These are phyloP conservation scores for Licmophora abbreviata DNA, from an alignment of 108 stramenopile species.

Conservation along the genomic window DNA sequence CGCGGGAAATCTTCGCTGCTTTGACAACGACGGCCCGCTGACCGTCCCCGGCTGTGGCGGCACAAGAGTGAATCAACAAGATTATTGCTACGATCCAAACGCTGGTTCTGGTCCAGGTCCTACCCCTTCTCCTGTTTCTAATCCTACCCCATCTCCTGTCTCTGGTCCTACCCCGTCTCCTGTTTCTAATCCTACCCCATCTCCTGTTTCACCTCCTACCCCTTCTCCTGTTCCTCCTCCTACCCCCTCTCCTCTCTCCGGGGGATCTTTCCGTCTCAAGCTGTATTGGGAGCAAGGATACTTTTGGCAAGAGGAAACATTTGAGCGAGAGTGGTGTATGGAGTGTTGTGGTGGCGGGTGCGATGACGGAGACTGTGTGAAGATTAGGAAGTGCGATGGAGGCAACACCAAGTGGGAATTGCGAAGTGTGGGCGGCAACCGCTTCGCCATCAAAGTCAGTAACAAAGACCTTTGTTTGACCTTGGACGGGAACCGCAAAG, in stretches of 20 bases:
- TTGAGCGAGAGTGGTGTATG: constrained; percentile 49
- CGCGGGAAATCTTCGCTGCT: constrained; percentile 18
- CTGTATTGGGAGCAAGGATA: constrained; percentile 48
- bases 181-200: too few species aligned
- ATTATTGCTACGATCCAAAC: constrained; percentile 11
- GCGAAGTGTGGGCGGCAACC: too few species aligned
- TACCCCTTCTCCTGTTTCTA: too few species aligned
- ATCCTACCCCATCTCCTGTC: too few species aligned
- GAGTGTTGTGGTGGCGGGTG: constrained; percentile 11
- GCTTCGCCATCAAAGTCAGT: too few species aligned
- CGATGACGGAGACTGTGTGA: neutral
- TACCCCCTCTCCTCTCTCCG: neutral
- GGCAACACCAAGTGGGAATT: too few species aligned
- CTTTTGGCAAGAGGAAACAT: constrained; percentile 49
- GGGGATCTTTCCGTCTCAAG: constrained; percentile 28
- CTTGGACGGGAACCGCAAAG: too few species aligned
- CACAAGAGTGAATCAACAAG: constrained; percentile 2
- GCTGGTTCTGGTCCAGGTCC: constrained; percentile 1
- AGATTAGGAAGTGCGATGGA: constrained; percentile 14
- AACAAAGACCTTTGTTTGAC: too few species aligned
- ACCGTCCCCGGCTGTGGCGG: constrained; percentile 27
- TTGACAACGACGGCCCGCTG: constrained; percentile 11
- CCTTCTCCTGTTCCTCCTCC: too few species aligned
- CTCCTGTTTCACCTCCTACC: too few species aligned
- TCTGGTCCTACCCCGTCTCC: constrained; percentile 4